phyloP scores from a whole-genome alignment of 176 grass and related monocot species.

The Coix lacrymajobi region DNA sequence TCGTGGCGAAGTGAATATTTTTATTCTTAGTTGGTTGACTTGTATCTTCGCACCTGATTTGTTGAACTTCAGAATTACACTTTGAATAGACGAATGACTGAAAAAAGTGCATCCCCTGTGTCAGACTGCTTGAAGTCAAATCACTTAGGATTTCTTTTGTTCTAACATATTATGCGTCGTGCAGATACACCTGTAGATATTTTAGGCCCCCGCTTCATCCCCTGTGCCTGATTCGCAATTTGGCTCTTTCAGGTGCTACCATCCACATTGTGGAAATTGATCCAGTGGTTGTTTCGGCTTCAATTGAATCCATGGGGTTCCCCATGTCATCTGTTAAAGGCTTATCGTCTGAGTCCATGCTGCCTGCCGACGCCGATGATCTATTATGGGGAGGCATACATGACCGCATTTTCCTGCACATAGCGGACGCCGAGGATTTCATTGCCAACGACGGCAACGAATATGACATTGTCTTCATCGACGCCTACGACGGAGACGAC shows the following conservation, averaged over 20 bases:
- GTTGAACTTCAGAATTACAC: neutral
- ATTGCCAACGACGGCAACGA: constrained; percentile 23
- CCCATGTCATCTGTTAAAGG: constrained; percentile 40
- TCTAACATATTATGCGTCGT: neutral
- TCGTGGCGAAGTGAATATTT: neutral
- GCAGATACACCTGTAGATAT: neutral
- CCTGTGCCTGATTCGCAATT: neutral
- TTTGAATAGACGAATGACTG: neutral
- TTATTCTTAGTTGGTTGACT: neutral
- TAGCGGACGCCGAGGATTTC: constrained; percentile 66
- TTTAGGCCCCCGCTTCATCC: neutral
- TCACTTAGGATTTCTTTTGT: neutral
- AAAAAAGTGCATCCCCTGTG: neutral
- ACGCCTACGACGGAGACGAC: constrained; percentile 84
- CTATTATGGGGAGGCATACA: constrained; percentile 59
- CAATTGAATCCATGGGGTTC: constrained; percentile 86
- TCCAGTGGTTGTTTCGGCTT: constrained; percentile 66
- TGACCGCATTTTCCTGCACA: constrained; percentile 50
- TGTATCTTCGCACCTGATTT: neutral
- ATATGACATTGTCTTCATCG: constrained; percentile 80
- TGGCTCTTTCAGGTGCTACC: constrained; percentile 51
- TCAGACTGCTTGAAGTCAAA: neutral
- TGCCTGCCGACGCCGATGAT: constrained; percentile 26
- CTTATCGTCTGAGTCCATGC: constrained; percentile 3
- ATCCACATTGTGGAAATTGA: constrained; percentile 91